These are phyloP conservation scores for Beta vulgaris DNA, from an alignment of 148 eudicot species.

Conservation along the genomic window DNA sequence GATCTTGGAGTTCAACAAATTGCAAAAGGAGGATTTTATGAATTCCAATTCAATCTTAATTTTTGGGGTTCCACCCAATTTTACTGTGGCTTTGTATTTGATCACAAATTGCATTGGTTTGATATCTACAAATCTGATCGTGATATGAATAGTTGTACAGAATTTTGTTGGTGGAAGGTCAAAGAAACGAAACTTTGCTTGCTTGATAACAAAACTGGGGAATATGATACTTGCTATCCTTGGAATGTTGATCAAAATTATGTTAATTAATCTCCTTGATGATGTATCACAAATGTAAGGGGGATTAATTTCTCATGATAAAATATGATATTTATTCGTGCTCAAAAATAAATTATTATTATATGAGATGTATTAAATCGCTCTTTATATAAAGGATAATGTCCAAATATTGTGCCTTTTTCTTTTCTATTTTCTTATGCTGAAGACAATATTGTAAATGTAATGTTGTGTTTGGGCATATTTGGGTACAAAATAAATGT, in stretches of 20 bases:
- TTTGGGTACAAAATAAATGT: too few relatives aligned
- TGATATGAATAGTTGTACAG: not conserved
- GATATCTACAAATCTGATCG: not conserved
- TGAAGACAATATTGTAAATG: too few relatives aligned
- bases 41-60: not conserved
- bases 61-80: not conserved
- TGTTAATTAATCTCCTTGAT: too few relatives aligned
- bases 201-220: not conserved
- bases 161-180: not conserved
- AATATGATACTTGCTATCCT: not conserved
- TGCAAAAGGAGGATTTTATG: conserved; percentile 1
- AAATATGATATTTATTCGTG: too few relatives aligned
- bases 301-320: too few relatives aligned
- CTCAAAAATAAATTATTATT: too few relatives aligned
- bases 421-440: too few relatives aligned
- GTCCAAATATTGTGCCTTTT: too few relatives aligned
- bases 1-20: conserved; percentile 18
- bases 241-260: not conserved
- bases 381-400: too few relatives aligned
- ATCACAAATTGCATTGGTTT: not conserved
- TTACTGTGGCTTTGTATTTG: not conserved
- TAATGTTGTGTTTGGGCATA: too few relatives aligned
- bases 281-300: too few relatives aligned
- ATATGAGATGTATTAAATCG: too few relatives aligned
- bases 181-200: not conserved